Percentiles rank a stretch among this genome's conserved stretches.
Conservation (phyloP, 345 rosid species). For the Ceriops tagal region DNA sequence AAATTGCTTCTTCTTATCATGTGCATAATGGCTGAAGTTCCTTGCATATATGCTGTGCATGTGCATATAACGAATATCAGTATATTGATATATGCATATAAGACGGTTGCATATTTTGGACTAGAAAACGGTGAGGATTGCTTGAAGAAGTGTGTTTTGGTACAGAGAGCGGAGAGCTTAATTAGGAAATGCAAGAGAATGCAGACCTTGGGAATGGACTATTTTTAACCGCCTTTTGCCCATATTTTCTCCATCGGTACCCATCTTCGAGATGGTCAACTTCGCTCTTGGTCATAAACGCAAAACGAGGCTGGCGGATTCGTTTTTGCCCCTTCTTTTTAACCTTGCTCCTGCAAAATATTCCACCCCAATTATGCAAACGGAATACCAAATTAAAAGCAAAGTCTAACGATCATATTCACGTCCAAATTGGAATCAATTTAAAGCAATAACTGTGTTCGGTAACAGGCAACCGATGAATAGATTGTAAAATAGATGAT, state of each 20-base stretch:
- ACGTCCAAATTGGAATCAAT: background rate
- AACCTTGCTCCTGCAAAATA: slow-evolving; percentile 59
- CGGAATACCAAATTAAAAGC: slow-evolving; percentile 6
- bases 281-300: slow-evolving; percentile 94
- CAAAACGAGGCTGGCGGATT: slow-evolving; percentile 76
- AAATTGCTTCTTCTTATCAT: too few species aligned
- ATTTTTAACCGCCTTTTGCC: slow-evolving; percentile 90
- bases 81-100: too few species aligned
- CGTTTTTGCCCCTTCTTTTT: slow-evolving; percentile 80
- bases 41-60: too few species aligned
- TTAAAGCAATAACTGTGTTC: too few species aligned
- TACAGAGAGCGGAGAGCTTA: background rate
- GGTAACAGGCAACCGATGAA: too few species aligned
- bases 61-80: too few species aligned
- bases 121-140: background rate
- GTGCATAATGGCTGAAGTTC: too few species aligned
- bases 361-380: slow-evolving; percentile 32
- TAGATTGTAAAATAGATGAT: too few species aligned
- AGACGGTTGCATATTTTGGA: background rate
- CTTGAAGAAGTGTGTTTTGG: background rate
- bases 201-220: slow-evolving; percentile 86
- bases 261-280: slow-evolving; percentile 98
- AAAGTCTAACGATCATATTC: too few species aligned
- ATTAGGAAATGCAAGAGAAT: slow-evolving; percentile 4
- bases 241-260: slow-evolving; percentile 84